Percentiles rank a stretch among this genome's conserved stretches.
phyloP scores from a whole-genome alignment of 176 grass and related monocot species.

The Luzula sylvatica region DNA sequence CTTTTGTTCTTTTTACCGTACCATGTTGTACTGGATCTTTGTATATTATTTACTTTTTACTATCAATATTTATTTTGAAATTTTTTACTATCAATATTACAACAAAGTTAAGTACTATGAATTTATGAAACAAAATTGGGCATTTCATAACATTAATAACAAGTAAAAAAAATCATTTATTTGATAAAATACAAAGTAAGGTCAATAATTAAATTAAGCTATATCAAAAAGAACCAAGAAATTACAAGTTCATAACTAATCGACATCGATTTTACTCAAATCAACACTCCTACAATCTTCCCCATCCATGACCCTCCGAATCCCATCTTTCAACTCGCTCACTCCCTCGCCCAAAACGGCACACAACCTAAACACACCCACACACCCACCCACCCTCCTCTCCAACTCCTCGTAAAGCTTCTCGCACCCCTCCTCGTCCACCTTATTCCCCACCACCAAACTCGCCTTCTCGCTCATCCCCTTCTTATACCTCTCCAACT shows the following conservation, averaged over 20 bases:
- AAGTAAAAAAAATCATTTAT: neutral
- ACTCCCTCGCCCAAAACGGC: conserved; percentile 73
- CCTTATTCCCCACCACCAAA: conserved; percentile 71
- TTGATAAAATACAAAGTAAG: neutral
- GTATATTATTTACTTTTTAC: no score
- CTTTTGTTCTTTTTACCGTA: no score
- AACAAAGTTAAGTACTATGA: no score
- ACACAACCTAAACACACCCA: conserved; percentile 68
- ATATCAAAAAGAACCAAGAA: no score
- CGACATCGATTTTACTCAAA: conserved; percentile 37
- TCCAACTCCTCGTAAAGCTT: conserved; percentile 40
- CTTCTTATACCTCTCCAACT: conserved; percentile 69
- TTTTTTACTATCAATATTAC: no score
- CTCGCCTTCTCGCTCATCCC: conserved; percentile 61
- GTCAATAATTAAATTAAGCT: no score
- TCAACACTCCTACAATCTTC: conserved; percentile 31
- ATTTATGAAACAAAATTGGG: no score
- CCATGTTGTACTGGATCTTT: no score
- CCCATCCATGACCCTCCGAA: conserved; percentile 56
- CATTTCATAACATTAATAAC: no score
- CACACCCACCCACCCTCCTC: conserved; percentile 36
- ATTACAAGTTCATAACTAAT: conserved; percentile 8
- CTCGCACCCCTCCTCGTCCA: conserved; percentile 71
- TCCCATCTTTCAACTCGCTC: conserved; percentile 52
- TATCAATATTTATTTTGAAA: no score